Conservation (phyloP, 31 red algal genomes). For the Porphyra umbilicalis region DNA sequence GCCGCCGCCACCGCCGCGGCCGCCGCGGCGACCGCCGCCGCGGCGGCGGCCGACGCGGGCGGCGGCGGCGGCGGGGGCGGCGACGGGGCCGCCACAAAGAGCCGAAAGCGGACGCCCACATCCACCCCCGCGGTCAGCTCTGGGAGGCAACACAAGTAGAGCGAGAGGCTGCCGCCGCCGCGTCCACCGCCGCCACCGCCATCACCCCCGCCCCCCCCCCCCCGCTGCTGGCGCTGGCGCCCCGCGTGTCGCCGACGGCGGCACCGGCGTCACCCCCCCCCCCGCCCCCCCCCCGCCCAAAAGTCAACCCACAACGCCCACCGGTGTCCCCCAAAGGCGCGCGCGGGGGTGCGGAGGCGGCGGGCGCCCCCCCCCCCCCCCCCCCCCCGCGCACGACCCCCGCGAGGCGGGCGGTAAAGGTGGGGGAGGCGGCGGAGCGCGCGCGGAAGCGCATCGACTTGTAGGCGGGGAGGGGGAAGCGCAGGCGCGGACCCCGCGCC, state of each 20-base stretch:
- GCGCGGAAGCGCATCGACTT: slow-evolving; percentile 60
- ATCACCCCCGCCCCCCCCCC: no score
- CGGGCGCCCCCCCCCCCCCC: no score
- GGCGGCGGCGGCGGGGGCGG: not conserved
- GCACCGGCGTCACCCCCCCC: not conserved
- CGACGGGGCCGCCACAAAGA: not conserved
- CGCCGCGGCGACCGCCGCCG: not conserved
- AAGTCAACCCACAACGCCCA: not conserved
- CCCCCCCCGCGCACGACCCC: not conserved
- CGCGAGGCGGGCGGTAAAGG: slow-evolving; percentile 51
- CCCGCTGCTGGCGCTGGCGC: no score
- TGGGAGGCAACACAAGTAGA: not conserved
- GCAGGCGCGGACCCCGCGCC: not conserved
- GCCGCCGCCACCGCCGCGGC: not conserved
- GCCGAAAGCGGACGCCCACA: not conserved
- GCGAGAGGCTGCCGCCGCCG: not conserved
- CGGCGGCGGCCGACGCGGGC: not conserved
- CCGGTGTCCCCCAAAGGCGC: not conserved
- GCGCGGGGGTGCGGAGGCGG: not conserved
- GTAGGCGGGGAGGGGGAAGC: slow-evolving; percentile 60
- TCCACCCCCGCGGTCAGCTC: not conserved
- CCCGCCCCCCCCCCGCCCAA: not conserved
- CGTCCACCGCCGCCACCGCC: not conserved
- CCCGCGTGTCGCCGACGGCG: not conserved
- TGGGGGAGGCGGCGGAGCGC: slow-evolving; percentile 22